Evolutionary conservation across 345 rosid species (phyloP).

Genomic region (Ailanthus altissimus): DNA sequence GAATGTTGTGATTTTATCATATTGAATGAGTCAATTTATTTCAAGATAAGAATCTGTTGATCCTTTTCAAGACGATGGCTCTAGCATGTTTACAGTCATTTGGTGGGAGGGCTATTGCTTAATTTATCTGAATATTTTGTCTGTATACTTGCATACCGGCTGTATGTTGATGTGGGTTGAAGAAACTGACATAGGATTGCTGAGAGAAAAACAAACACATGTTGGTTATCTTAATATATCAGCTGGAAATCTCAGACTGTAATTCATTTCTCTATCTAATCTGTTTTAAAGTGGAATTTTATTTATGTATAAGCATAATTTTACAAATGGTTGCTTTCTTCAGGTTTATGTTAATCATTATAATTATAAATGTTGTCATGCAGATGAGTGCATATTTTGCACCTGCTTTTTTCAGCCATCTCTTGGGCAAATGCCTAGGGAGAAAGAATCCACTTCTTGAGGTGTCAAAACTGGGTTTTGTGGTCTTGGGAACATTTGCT

Average conservation of each 20-base stretch:
- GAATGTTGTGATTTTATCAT: not conserved
- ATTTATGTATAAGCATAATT: slow-evolving; percentile 4
- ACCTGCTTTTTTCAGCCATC: slow-evolving; percentile 86
- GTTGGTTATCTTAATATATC: not conserved
- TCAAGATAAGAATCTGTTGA: not conserved
- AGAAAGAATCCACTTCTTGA: slow-evolving; percentile 58
- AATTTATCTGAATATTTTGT: not conserved
- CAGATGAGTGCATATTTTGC: slow-evolving; percentile 99
- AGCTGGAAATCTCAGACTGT: not conserved
- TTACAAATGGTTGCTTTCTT: slow-evolving; percentile 10
- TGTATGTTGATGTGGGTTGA: not conserved
- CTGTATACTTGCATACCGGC: not conserved
- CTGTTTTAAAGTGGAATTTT: not conserved
- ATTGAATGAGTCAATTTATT: not conserved
- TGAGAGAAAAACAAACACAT: not conserved
- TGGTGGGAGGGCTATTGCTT: not conserved
- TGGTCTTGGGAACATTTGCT: slow-evolving; percentile 67
- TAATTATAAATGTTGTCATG: not conserved
- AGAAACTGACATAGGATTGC: not conserved
- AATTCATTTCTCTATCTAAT: slow-evolving; percentile 1
- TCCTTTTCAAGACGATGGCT: not conserved
- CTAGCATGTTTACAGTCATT: not conserved
- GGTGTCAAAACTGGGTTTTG: slow-evolving; percentile 66
- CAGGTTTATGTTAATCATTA: not conserved
- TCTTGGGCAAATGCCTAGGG: slow-evolving; percentile 80